These are phyloP conservation scores for Trichophyton benhamiae DNA, from an alignment of 2,329 filamentous ascomycete genomes.

Conservation along the genomic window DNA sequence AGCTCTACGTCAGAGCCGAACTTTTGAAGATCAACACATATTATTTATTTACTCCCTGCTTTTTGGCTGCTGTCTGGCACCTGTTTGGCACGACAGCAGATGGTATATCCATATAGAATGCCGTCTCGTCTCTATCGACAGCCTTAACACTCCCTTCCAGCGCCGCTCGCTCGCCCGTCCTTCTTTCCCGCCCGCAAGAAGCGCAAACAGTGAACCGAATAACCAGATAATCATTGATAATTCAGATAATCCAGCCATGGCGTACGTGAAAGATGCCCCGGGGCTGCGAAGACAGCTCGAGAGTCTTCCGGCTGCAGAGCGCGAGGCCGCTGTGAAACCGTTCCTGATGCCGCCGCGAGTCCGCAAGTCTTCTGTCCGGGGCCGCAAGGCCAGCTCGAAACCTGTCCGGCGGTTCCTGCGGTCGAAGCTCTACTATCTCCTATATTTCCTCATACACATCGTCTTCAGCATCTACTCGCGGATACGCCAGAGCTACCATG, in stretches of 20 bases:
- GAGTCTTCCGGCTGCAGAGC: conserved; percentile 34
- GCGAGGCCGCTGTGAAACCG: conserved; percentile 40
- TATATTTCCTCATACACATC: conserved; percentile 47
- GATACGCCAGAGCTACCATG: conserved; percentile 65
- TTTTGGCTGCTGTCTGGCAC: no score
- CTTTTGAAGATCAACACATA: no score
- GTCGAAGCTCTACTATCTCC: conserved; percentile 32
- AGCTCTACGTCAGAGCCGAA: no score
- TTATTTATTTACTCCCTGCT: no score
- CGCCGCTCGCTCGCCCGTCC: neutral
- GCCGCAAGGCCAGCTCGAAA: conserved; percentile 19
- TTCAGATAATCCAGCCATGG: neutral
- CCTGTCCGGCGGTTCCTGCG: conserved; percentile 35
- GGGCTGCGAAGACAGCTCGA: conserved; percentile 26
- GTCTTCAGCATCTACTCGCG: conserved; percentile 84
- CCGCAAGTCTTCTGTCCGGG: conserved; percentile 12
- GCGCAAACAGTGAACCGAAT: no score
- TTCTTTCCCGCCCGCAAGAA: neutral
- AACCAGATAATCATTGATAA: neutral
- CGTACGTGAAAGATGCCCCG: neutral
- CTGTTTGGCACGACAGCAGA: no score
- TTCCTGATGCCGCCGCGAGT: conserved; percentile 40
- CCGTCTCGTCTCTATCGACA: no score
- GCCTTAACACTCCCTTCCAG: neutral
- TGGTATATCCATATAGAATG: no score